Evolutionary conservation across 805 yeast species (phyloP).

Genomic region (Metschnikowia colocasiae): DNA sequence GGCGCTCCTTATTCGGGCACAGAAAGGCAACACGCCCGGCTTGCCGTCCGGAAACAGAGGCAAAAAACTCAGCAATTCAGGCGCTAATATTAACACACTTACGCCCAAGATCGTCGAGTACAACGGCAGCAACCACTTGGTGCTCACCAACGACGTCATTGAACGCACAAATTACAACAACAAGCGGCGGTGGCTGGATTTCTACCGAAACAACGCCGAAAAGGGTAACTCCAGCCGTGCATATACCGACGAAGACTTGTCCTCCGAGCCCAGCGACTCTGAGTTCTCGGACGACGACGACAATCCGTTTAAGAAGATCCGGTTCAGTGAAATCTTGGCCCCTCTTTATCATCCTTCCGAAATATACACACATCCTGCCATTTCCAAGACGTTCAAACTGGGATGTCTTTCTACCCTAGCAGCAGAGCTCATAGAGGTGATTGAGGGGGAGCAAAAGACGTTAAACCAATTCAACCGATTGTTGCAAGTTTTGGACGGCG

Average conservation of each 20-base stretch:
- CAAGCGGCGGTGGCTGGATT: constrained; percentile 37
- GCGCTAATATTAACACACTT: constrained; percentile 21
- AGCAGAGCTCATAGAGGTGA: constrained; percentile 66
- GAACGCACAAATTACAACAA: constrained; percentile 25
- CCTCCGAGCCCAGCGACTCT: constrained; percentile 2
- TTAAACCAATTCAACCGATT: constrained; percentile 69
- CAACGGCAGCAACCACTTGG: constrained; percentile 33
- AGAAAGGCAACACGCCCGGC: constrained; percentile 7
- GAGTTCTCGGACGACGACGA: constrained; percentile 10
- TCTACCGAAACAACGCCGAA: constrained; percentile 11
- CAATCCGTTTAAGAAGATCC: constrained; percentile 28
- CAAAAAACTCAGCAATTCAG: constrained; percentile 22
- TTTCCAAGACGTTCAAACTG: constrained; percentile 61
- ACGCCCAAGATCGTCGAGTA: constrained; percentile 37
- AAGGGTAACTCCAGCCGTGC: constrained; percentile 1
- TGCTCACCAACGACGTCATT: constrained; percentile 34
- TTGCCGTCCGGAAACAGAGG: constrained; percentile 29
- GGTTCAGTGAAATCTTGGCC: constrained; percentile 50
- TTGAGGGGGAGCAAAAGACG: constrained; percentile 76
- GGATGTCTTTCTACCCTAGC: constrained; percentile 54
- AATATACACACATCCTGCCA: constrained; percentile 63
- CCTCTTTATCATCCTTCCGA: constrained; percentile 84
- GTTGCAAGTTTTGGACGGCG: constrained; percentile 80
- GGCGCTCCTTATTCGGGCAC: constrained; percentile 26
- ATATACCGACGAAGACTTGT: neutral